phyloP scores from a whole-genome alignment of 257 asterid species.

The Osmanthus fragrans region DNA sequence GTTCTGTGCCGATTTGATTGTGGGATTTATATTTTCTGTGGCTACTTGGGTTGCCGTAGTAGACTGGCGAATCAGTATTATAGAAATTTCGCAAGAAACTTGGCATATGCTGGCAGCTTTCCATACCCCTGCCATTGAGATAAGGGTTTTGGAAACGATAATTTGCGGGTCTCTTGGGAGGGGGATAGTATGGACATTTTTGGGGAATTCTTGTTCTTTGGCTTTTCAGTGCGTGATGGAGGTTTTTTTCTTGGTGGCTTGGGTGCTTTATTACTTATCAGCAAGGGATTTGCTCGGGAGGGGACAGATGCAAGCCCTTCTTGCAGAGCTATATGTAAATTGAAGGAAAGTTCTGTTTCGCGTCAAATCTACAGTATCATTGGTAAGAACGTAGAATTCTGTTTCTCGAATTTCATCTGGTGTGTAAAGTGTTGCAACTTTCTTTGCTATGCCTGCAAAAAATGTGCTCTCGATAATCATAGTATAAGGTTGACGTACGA shows the following conservation, averaged over 20 bases:
- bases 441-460: too few relatives aligned
- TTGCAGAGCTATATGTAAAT: slow-evolving; percentile 32
- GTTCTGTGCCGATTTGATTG: slow-evolving; percentile 65
- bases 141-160: slow-evolving; percentile 73
- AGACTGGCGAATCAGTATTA: slow-evolving; percentile 62
- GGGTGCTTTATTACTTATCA: slow-evolving; percentile 80
- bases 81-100: slow-evolving; percentile 73
- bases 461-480: too few relatives aligned
- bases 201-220: slow-evolving; percentile 54
- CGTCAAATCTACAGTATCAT: too few relatives aligned
- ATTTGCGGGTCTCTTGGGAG: slow-evolving; percentile 68
- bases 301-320: slow-evolving; percentile 68
- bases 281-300: slow-evolving; percentile 65
- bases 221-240: slow-evolving; percentile 74
- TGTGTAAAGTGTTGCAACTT: too few relatives aligned
- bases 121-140: slow-evolving; percentile 60
- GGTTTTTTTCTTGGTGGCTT: slow-evolving; percentile 77
- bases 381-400: neutral
- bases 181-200: slow-evolving; percentile 53
- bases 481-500: too few relatives aligned
- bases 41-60: slow-evolving; percentile 81
- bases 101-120: slow-evolving; percentile 55
- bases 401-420: neutral
- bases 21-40: slow-evolving; percentile 67
- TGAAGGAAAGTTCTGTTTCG: slow-evolving; percentile 36